Conservation (phyloP, 1,284 basidiomycete species). For the Exsudoporus floridanus region DNA sequence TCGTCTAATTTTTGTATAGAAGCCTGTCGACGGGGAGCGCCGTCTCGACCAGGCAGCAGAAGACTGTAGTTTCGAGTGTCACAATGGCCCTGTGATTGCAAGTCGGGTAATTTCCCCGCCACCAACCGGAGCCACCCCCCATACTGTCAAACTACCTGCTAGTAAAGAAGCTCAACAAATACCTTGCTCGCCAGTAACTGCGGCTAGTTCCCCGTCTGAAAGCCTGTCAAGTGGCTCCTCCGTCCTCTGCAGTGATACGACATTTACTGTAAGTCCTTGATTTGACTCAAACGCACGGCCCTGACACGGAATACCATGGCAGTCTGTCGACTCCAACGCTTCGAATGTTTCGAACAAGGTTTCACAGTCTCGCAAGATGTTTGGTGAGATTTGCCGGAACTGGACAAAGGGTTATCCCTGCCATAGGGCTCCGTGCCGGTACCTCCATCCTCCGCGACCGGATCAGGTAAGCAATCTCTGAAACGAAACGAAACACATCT, state of each 20-base stretch:
- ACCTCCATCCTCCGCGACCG: slow-evolving; percentile 5
- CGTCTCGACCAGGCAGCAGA: background rate
- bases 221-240: slow-evolving; percentile 17
- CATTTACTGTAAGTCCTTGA: slow-evolving; percentile 20
- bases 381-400: background rate
- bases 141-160: slow-evolving; percentile 14
- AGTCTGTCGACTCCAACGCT: slow-evolving; percentile 21
- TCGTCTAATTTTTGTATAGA: slow-evolving; percentile 7
- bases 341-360: slow-evolving; percentile 13
- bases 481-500: background rate
- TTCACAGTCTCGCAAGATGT: background rate
- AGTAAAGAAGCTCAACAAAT: background rate
- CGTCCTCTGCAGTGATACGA: slow-evolving; percentile 12
- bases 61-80: background rate
- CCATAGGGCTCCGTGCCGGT: background rate
- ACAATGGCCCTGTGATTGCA: slow-evolving; percentile 1
- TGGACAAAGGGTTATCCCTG: slow-evolving; percentile 10
- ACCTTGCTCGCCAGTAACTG: slow-evolving; percentile 18
- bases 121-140: background rate
- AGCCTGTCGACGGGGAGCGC: background rate
- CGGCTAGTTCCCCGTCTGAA: slow-evolving; percentile 21
- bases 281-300: background rate
- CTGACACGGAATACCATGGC: background rate
- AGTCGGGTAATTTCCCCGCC: slow-evolving; percentile 12
- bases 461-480: slow-evolving; percentile 5